Evolutionary conservation across 768 basidiomycete genomes (phyloP), one percentile per base, ranked within the genome.

Genomic region (Gymnopilus dilepis): DNA sequence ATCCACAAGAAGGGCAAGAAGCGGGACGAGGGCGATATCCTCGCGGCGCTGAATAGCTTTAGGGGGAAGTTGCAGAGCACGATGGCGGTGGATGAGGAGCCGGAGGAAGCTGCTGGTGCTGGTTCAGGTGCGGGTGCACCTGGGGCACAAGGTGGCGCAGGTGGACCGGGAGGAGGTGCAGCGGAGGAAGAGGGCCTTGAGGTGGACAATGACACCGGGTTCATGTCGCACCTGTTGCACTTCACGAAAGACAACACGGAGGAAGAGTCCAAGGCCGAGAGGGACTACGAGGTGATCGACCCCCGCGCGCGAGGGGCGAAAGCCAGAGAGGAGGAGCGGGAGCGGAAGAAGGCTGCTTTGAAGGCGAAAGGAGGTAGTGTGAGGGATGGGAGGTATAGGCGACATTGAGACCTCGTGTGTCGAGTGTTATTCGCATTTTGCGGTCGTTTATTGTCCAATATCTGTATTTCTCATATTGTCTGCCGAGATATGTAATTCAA

Each of bases 271-370:
- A 93, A 93, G 73, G 93, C 91, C 0, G 89, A 93, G 72, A 76
- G 91, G 56, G 93, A 95, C 59, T 94, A 94, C 68, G 92, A 95
- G 75, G 92, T 95, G 26, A 95, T 95, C 70, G 93, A 95, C 70
- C 92, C 93, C 0, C 77, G 93, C 60, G 83, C 84, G 50, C 76
- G 93, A 58, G 82, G 88, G 43, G 91, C 90, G 22, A 77, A 84
- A 50, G 93, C 93, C 24, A 86, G 81, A 68, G 90, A 94, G 68
- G 93, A 95, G 70, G 92, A 92, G 67, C 79, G 80, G 65, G 90
- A 91, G 61, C 78, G 87, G 67, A 91, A 87, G 72, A 77, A 75
- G 62, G 66, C 63, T 57, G 77, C 69, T 28, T 61, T 68, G 41
- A 78, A 75, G 62, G 73, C 71, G 15, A 77, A 73, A 33, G 74